Base-by-base conservation (phyloP, 2,329 filamentous ascomycete species). In the Ascochyta viciae-villosae region DNA sequence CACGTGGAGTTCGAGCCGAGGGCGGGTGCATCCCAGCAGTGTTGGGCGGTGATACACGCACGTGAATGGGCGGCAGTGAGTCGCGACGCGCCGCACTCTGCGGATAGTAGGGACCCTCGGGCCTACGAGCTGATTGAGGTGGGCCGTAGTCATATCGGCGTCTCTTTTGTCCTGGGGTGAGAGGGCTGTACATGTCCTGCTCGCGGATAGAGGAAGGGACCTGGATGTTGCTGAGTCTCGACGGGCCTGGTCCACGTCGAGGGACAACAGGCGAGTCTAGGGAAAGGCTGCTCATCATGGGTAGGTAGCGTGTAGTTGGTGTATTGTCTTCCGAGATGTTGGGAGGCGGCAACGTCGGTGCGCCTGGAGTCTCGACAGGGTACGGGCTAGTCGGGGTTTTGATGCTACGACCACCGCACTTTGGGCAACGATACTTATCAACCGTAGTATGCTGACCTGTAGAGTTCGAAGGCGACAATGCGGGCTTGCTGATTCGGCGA, bases 331-430 rank as follows among this genome's bases (percentile, higher is more conserved):
- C 74, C 48, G 67, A 74, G 47, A 45, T 65, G 29, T 59, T 76
- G 67, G 62, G 77, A 69, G 59, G 78, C 66, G 62, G 76, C 74
- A 58, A 76, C 65, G 62, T 78, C 71, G 63, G 76, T 63, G 55
- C 74, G 72, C 53, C 45, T 49, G 74, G 74, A 39, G 78, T 79
- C 60, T 84, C 84, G 6, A 68, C 49, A 42, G 41, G 29, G 54
- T 74, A 82, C 0, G 87, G 85, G 8, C 86, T 87, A 35, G 82
- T 81, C 0, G 87, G 85, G 6, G 86, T 85, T 47, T 83, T 82
- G 66, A 88, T 86, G 68, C 83, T 87, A 10, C 86, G 81, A 12
- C 90, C 89, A 57, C 88, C 87, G 64, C 90, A 93, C 80, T 87
- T 91, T 31, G 82, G 80, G 71, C 90, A 94, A 62, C 85, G 77